A percentile compares a stretch with the other conserved stretches of the same genome.
phyloP scores from a whole-genome alignment of 352 stramenopile genomes.

The Phytophthora agathidicida region DNA sequence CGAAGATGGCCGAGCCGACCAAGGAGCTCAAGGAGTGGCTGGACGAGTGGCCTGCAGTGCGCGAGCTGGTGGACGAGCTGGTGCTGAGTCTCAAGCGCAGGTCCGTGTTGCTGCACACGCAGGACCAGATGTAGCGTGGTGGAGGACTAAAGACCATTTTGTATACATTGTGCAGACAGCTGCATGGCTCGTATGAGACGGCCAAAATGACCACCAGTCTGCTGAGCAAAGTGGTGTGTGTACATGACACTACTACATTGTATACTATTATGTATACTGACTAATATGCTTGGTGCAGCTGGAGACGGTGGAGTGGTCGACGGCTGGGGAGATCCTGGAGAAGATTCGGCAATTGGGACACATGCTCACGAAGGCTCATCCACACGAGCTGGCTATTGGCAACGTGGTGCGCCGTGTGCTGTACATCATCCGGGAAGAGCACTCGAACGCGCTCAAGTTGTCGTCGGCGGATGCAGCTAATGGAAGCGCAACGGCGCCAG shows the following conservation, averaged over 20 bases:
- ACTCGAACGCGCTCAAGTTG: constrained; percentile 76
- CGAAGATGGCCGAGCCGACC: constrained; percentile 19
- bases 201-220: constrained; percentile 80
- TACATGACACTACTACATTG: background rate
- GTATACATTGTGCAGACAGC: constrained; percentile 42
- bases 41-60: constrained; percentile 77
- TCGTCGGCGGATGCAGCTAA: constrained; percentile 25
- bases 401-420: constrained; percentile 91
- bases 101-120: constrained; percentile 21
- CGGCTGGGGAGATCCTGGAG: constrained; percentile 82
- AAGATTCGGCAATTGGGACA: constrained; percentile 81
- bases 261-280: constrained; percentile 7
- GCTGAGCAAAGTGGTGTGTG: constrained; percentile 71
- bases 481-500: constrained; percentile 9
- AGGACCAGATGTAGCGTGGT: background rate
- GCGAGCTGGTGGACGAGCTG: constrained; percentile 69
- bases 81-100: constrained; percentile 84
- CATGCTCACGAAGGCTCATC: constrained; percentile 85
- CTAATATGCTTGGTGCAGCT: constrained; percentile 38
- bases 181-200: constrained; percentile 82
- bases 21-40: constrained; percentile 75
- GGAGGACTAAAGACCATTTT: constrained; percentile 5
- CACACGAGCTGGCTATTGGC: constrained; percentile 85
- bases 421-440: constrained; percentile 90
- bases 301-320: constrained; percentile 81